Evolutionary conservation across 345 rosid genomes (phyloP).

Genomic region (Arabis alpina): DNA sequence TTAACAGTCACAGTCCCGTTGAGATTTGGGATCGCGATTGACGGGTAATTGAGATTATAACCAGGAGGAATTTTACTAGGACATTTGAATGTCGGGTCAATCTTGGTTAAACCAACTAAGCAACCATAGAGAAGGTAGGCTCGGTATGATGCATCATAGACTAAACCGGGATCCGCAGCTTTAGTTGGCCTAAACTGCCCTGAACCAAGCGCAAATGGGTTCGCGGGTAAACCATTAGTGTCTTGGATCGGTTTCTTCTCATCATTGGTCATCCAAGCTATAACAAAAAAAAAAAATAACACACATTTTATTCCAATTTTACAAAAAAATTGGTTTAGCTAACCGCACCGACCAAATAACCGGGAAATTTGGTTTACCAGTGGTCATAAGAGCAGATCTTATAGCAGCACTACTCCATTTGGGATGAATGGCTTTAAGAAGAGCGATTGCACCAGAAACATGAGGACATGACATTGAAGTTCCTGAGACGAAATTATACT

Average conservation of each 20-base stretch:
- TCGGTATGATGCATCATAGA: conserved; percentile 64
- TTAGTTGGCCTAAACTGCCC: conserved; percentile 67
- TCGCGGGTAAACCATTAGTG: conserved; percentile 45
- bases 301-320: too few relatives aligned
- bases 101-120: conserved; percentile 30
- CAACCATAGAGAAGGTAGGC: conserved; percentile 69
- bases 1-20: conserved; percentile 43
- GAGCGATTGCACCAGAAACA: too few relatives aligned
- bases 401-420: too few relatives aligned
- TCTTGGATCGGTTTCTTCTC: conserved; percentile 51
- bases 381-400: conserved; percentile 34
- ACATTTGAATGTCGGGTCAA: conserved; percentile 47
- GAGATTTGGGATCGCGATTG: conserved; percentile 56
- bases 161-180: conserved; percentile 83
- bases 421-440: too few relatives aligned
- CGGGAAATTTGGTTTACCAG: conserved; percentile 29
- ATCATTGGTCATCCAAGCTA: conserved; percentile 65
- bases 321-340: conserved; percentile 1
- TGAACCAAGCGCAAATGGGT: conserved; percentile 65
- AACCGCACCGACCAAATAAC: background rate
- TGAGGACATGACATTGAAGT: too few relatives aligned
- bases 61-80: conserved; percentile 46
- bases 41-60: conserved; percentile 71
- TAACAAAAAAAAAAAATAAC: background rate
- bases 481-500: conserved; percentile 43